Evolutionary conservation across 208 protist species (phyloP).

Genomic region (Leishmania aethiopica): DNA sequence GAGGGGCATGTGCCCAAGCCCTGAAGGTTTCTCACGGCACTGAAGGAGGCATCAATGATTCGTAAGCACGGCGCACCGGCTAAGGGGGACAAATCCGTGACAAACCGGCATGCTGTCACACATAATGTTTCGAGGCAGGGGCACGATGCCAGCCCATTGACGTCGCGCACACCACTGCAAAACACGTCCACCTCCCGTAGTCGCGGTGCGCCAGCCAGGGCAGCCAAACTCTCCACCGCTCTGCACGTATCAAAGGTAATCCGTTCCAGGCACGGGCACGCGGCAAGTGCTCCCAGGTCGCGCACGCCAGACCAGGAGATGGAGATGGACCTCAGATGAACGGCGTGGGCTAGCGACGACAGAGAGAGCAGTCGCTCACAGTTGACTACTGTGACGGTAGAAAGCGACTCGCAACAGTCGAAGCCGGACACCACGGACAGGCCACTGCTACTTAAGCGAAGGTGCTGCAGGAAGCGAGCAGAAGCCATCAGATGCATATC

Average conservation of each 20-base stretch:
- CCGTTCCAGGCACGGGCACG: neutral
- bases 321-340: slow-evolving; percentile 5
- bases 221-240: slow-evolving; percentile 4
- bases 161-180: slow-evolving; percentile 8
- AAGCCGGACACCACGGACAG: slow-evolving; percentile 1
- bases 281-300: neutral
- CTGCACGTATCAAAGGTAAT: slow-evolving; percentile 9
- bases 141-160: slow-evolving; percentile 7
- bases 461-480: slow-evolving; percentile 1
- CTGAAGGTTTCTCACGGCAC: slow-evolving; percentile 2
- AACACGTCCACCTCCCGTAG: slow-evolving; percentile 11
- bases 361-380: neutral
- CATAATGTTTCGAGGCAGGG: slow-evolving; percentile 8
- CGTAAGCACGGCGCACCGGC: slow-evolving; percentile 12
- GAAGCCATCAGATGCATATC: slow-evolving; percentile 9
- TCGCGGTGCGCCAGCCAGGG: neutral
- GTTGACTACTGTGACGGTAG: slow-evolving; percentile 1
- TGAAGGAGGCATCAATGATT: slow-evolving; percentile 16
- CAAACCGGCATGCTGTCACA: neutral
- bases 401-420: slow-evolving; percentile 2
- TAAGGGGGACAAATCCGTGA: slow-evolving; percentile 13
- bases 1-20: slow-evolving; percentile 6
- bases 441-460: neutral
- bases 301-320: slow-evolving; percentile 13
- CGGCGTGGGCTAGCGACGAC: neutral